A percentile compares a stretch with the other conserved stretches of the same genome.
phyloP scores from a whole-genome alignment of 352 stramenopile genomes.

The Pythium phragmitis region DNA sequence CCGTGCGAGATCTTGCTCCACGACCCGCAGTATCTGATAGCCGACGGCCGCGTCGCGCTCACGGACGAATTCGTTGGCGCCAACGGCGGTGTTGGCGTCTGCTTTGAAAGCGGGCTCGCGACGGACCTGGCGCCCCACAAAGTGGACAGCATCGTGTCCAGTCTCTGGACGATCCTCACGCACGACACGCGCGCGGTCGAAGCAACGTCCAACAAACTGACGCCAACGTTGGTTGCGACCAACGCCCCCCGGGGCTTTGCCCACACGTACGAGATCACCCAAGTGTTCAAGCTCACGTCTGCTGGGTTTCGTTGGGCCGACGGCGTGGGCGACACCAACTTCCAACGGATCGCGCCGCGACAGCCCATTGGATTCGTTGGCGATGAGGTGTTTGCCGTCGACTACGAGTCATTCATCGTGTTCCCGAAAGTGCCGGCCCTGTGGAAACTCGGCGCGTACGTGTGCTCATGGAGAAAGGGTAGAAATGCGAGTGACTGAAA shows the following conservation, averaged over 20 bases:
- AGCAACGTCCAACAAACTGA: slow-evolving; percentile 15
- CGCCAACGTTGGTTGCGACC: not conserved
- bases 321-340: slow-evolving; percentile 58
- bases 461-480: not conserved
- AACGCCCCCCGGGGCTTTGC: not conserved
- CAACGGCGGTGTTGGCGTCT: slow-evolving; percentile 59
- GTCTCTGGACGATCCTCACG: slow-evolving; percentile 50
- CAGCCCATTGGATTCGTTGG: slow-evolving; percentile 55
- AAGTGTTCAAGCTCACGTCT: slow-evolving; percentile 64
- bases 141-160: slow-evolving; percentile 39
- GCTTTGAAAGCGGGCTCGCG: slow-evolving; percentile 66
- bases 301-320: slow-evolving; percentile 56
- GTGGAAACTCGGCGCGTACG: slow-evolving; percentile 59
- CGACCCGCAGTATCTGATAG: slow-evolving; percentile 60
- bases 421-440: slow-evolving; percentile 63
- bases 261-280: slow-evolving; percentile 48
- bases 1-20: slow-evolving; percentile 61
- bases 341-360: slow-evolving; percentile 40
- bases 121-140: slow-evolving; percentile 51
- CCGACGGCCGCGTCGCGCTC: slow-evolving; percentile 51
- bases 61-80: slow-evolving; percentile 73
- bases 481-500: not conserved
- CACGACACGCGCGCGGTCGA: slow-evolving; percentile 40
- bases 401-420: slow-evolving; percentile 64
- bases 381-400: slow-evolving; percentile 39